These are phyloP conservation scores for Pythium chondricola DNA, from an alignment of 352 stramenopile species.

Conservation along the genomic window DNA sequence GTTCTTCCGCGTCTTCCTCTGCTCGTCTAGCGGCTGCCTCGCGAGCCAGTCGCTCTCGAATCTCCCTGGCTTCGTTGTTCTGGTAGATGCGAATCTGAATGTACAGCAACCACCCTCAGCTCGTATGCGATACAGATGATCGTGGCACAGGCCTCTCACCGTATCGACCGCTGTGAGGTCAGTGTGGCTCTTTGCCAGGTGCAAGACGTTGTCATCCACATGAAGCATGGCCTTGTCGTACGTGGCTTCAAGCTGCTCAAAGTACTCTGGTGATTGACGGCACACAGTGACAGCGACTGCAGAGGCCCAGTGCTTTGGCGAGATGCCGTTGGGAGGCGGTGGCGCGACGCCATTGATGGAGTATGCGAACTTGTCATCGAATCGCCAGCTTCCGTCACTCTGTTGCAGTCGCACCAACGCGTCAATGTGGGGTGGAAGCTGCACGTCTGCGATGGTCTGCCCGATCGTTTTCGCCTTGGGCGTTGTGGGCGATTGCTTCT, in stretches of 20 bases:
- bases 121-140: too few relatives aligned
- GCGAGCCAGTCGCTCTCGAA: slow-evolving; percentile 35
- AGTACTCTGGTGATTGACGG: slow-evolving; percentile 54
- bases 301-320: slow-evolving; percentile 51
- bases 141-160: slow-evolving; percentile 10
- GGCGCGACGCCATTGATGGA: slow-evolving; percentile 39
- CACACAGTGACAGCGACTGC: slow-evolving; percentile 47
- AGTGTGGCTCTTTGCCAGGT: slow-evolving; percentile 28
- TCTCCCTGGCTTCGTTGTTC: slow-evolving; percentile 34
- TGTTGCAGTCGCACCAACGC: slow-evolving; percentile 43
- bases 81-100: slow-evolving; percentile 54
- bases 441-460: background rate
- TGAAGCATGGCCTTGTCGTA: slow-evolving; percentile 61
- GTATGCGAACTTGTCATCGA: slow-evolving; percentile 45
- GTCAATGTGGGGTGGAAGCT: slow-evolving; percentile 31
- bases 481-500: background rate
- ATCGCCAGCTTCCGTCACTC: slow-evolving; percentile 60
- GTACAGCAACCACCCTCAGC: background rate
- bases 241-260: slow-evolving; percentile 40
- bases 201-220: slow-evolving; percentile 50
- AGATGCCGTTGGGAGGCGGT: slow-evolving; percentile 37
- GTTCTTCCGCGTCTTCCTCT: slow-evolving; percentile 41
- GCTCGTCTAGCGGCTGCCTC: slow-evolving; percentile 39
- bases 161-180: slow-evolving; percentile 33
- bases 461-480: background rate